Evolutionary conservation across 208 protist species (phyloP).

Genomic region (Trypanosoma vivax): DNA sequence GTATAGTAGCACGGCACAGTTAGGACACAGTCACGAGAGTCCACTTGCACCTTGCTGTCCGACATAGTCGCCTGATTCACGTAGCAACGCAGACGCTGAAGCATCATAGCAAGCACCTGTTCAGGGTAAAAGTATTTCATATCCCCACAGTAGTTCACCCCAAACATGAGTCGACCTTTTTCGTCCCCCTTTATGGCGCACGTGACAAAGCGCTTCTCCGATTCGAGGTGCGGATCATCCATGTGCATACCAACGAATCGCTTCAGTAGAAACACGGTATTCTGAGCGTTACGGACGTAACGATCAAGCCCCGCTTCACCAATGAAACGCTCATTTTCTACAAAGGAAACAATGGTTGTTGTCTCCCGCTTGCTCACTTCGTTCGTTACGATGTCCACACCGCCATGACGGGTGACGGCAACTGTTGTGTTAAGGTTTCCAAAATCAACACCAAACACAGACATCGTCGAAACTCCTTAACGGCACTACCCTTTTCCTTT

Average conservation of each 20-base stretch:
- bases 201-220: slow-evolving; percentile 58
- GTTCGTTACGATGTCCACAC: slow-evolving; percentile 89
- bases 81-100: slow-evolving; percentile 74
- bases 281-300: slow-evolving; percentile 79
- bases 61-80: slow-evolving; percentile 64
- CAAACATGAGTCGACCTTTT: slow-evolving; percentile 70
- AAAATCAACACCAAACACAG: slow-evolving; percentile 91
- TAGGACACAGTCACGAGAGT: slow-evolving; percentile 79
- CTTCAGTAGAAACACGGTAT: slow-evolving; percentile 84
- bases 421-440: slow-evolving; percentile 87
- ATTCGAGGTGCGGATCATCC: slow-evolving; percentile 50
- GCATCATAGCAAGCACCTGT: slow-evolving; percentile 90
- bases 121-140: slow-evolving; percentile 78
- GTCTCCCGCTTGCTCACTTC: slow-evolving; percentile 87
- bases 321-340: slow-evolving; percentile 83
- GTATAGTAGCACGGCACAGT: slow-evolving; percentile 86
- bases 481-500: slow-evolving; percentile 10
- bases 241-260: slow-evolving; percentile 84
- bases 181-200: slow-evolving; percentile 58
- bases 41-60: slow-evolving; percentile 42
- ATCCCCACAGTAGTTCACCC: slow-evolving; percentile 75
- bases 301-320: slow-evolving; percentile 79
- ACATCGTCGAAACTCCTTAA: slow-evolving; percentile 39
- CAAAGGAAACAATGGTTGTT: slow-evolving; percentile 86
- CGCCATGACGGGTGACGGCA: slow-evolving; percentile 77